A percentile compares a stretch with the other conserved stretches of the same genome.
phyloP scores from a whole-genome alignment of 139 green algal species.

The Choricystis sp. region DNA sequence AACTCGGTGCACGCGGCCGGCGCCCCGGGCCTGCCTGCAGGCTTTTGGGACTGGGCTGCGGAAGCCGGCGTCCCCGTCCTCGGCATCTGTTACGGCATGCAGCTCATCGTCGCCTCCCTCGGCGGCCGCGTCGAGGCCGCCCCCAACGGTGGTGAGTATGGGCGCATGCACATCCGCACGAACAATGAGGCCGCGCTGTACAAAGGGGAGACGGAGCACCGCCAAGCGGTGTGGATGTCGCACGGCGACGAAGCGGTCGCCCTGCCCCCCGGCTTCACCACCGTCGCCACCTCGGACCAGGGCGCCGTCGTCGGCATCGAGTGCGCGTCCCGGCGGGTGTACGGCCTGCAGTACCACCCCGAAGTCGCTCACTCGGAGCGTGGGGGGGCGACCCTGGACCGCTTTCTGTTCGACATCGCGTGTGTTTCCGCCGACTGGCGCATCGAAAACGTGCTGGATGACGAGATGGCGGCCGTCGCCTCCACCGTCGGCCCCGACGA shows the following conservation, averaged over 20 bases:
- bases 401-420: conserved; percentile 78
- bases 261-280: conserved; percentile 75
- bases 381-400: conserved; percentile 62
- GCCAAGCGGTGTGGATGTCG: conserved; percentile 93
- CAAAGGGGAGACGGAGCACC: conserved; percentile 16
- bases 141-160: conserved; percentile 80
- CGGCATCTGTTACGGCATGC: conserved; percentile 98
- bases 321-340: conserved; percentile 50
- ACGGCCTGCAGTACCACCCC: conserved; percentile 94
- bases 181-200: conserved; percentile 48
- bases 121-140: conserved; percentile 65
- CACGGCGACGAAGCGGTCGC: conserved; percentile 82
- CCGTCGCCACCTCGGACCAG: conserved; percentile 46
- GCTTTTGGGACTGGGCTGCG: conserved; percentile 63
- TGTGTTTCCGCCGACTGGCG: conserved; percentile 66
- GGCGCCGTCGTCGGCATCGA: conserved; percentile 91
- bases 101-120: conserved; percentile 26
- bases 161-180: conserved; percentile 77
- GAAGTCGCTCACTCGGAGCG: conserved; percentile 84
- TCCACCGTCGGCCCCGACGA: conserved; percentile 59
- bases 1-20: conserved; percentile 88
- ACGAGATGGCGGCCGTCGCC: conserved; percentile 62
- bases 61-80: conserved; percentile 64
- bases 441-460: conserved; percentile 90
- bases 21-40: conserved; percentile 62